Evolutionary conservation across 805 yeast species (phyloP), one percentile per base, ranked within the genome.

Genomic region (Candida nemodendra): DNA sequence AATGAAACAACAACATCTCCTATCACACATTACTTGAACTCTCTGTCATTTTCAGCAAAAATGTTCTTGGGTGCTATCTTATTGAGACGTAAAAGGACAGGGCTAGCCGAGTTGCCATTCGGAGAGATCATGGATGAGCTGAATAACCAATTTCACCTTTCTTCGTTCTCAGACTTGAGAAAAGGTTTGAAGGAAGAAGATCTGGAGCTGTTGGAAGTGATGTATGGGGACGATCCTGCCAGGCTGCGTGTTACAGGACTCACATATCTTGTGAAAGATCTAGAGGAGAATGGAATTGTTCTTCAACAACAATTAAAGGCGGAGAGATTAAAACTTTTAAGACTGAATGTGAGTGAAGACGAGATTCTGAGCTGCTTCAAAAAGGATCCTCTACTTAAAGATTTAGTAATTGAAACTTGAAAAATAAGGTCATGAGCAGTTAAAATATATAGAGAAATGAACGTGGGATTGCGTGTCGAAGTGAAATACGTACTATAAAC

Each of bases 41-140:
- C 78, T 0, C 63, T 88, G 18, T 71, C 96, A 2, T 76, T 85
- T 48, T 72, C 83, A 1, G 70, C 84, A 5, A 91, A 89, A 55
- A 64, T 91, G 34, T 64, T 90, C 8, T 58, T 93, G n/a, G 77
- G 77, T 36, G 85, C 89, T 0, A 55, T 87, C 2, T 53, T 91
- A 18, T 63, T 81, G 15, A 65, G 86, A 32, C 73, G 75, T 34
- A 75, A 84, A 36, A 74, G 91, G 33, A 69, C 81, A 0, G 90
- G 91, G 0, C 49, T 74, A 13, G 83, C 81, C 2, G 96, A 88
- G 46, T 79, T 79, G 41, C 57, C 79, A 0, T 54, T 89, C 28
- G 91, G 91, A 17, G 93, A 85, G 45, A 69, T 90, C 1, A 69
- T 86, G 18, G 95, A 87, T 55, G 96, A 89, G 54, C 69, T 84